Percentiles rank a stretch among this genome's conserved stretches.
Evolutionary conservation across 208 protist genomes (phyloP).

Genomic region (Leishmania turanica): DNA sequence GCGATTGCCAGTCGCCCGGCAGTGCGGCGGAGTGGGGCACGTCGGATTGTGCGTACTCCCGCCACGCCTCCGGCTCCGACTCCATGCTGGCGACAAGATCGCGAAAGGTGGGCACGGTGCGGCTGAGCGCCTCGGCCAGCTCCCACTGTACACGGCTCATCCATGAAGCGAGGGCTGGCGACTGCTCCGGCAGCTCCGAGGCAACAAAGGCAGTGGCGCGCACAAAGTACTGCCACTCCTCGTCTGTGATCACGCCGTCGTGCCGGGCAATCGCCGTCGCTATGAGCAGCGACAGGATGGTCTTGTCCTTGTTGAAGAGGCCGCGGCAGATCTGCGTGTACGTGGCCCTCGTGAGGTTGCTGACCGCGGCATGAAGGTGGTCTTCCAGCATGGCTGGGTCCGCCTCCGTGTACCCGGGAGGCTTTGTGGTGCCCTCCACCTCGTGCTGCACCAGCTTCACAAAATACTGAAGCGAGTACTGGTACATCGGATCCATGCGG

Average conservation of each 20-base stretch:
- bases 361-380: constrained; percentile 86
- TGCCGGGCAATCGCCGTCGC: constrained; percentile 86
- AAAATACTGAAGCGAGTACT: constrained; percentile 99
- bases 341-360: constrained; percentile 85
- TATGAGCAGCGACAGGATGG: constrained; percentile 95
- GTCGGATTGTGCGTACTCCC: constrained; percentile 59
- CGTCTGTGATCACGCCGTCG: constrained; percentile 59
- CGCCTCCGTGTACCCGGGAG: constrained; percentile 48
- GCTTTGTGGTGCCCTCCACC: constrained; percentile 80
- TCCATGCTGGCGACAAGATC: constrained; percentile 61
- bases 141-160: constrained; percentile 85
- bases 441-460: constrained; percentile 92
- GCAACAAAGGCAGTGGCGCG: constrained; percentile 88
- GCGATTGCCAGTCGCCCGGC: constrained; percentile 60
- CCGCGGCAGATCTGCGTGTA: constrained; percentile 97
- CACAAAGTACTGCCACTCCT: constrained; percentile 94
- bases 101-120: constrained; percentile 74
- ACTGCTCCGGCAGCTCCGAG: constrained; percentile 62
- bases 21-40: constrained; percentile 57
- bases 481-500: constrained; percentile 98
- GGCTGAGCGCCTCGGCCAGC: constrained; percentile 79
- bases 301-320: constrained; percentile 98
- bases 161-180: constrained; percentile 53
- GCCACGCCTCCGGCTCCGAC: constrained; percentile 57
- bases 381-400: constrained; percentile 56